Base-by-base conservation (phyloP, 495 filamentous ascomycete species). In the Tuber brumale region DNA sequence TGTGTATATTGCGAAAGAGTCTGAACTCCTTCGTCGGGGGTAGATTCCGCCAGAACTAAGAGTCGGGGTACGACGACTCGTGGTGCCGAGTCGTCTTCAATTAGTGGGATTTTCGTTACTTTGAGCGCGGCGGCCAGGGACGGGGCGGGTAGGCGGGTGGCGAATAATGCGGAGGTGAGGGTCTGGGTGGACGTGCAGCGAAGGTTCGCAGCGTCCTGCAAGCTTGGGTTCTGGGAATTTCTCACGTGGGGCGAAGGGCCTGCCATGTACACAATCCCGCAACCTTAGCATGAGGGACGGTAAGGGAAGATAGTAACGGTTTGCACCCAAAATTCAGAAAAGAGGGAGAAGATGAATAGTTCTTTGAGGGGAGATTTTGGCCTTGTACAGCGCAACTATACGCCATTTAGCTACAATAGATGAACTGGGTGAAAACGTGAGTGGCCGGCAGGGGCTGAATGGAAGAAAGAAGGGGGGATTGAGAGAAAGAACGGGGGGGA, bases 1-100 rank as follows among this genome's bases (percentile, higher is more conserved):
- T 82, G 75, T 2, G 80, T 76, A 61, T 76, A 82, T 70, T 74
- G 74, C 77, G 79, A 82, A 75, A 82, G 81, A 82, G 80, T 73
- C 71, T 81, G 80, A 74, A 69, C 80, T 79, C 80, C 81, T 79
- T 79, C 80, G 70, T 82, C 80, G 48, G 80, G 74, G 72, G 75
- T 82, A 23, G 80, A 70, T 75, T 82, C 80, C 76, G 80, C 80
- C 80, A 82, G 80, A 71, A 69, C 80, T 79, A 79, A 72, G 31
- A 74, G 46, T 9, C 45, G 73, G 73, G 61, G 42, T 37, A 69
- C 27, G 57, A 73, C 73, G 70, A 73, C 78, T 73, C 78, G 77
- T 70, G 66, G 46, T 48, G 76, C 72, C 77, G 77, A 80, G 78
- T 79, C 78, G 77, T 73, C 61, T 46, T 70, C 75, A 75, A 71